Evolutionary conservation across 2,329 filamentous ascomycete genomes (phyloP), one percentile per base, ranked within the genome.

Genomic region (Fusarium mangiferae): DNA sequence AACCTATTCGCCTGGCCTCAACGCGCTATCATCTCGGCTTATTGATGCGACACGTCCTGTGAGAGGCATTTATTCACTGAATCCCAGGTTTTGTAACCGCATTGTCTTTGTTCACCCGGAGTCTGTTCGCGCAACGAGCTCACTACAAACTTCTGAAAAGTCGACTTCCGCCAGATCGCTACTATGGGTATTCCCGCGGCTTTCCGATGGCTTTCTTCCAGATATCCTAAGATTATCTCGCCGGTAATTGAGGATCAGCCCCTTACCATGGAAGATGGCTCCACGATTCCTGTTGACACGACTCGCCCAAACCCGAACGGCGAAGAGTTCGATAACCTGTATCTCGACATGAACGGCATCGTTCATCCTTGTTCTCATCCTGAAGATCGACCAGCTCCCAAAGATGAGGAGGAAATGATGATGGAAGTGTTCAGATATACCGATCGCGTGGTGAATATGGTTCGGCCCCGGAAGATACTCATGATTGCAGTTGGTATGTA

Each of bases 361-460:
- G 96, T 99, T 42, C 96, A 99, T 86, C 97, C 97, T 38, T 99
- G 96, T 85, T 98, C 96, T 52, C 96, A 99, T 84, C 96, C 96
- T 2, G 96, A 99, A 82, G 96, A 98, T 80, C 91, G 91, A 72
- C 95, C 96, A 5, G 91, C 96, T 8, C 96, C 96, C 17, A 93
- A 92, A 79, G 96, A 96, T 70, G 96, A 99, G 85, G 94, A 97
- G 82, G 96, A 98, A 85, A 99, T 99, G 96, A 99, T 99, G 96
- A 82, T 98, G 78, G 97, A 97, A 80, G 92, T 99, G 70, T 99
- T 99, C 87, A 94, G 93, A 81, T 99, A 99, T 84, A 99, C 96
- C n/a, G 95, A 99, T 81, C 93, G 96, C 68, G 95, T 99, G 30
- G 94, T 99, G 75, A 98, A 98, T 82, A 99, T 99, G 96, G 96